Conservation (phyloP, 1,139 yeast species). For the Protomyces lactucae-debilis region DNA sequence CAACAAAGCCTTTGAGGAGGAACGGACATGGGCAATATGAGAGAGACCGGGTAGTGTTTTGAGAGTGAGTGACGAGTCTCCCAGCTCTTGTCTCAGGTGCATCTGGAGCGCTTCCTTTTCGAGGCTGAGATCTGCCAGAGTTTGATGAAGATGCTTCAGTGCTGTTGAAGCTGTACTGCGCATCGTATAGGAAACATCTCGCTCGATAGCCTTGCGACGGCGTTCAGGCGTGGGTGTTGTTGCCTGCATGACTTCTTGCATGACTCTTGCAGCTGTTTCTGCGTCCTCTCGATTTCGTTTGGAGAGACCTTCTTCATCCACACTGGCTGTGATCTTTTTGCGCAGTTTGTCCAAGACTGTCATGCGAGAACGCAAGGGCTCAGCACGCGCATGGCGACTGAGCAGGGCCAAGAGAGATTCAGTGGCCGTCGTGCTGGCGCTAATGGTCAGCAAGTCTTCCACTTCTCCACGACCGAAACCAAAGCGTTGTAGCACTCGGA, state of each 20-base stretch:
- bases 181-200: conserved; percentile 20
- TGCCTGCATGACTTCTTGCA: conserved; percentile 19
- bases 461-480: conserved; percentile 47
- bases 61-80: conserved; percentile 10
- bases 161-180: conserved; percentile 16
- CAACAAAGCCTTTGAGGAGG: neutral
- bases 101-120: conserved; percentile 31
- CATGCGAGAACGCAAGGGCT: conserved; percentile 28
- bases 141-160: conserved; percentile 35
- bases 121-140: conserved; percentile 32
- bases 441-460: conserved; percentile 46
- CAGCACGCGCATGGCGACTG: conserved; percentile 6
- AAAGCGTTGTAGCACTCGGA: conserved; percentile 53
- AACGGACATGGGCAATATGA: conserved; percentile 27
- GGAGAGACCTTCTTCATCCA: conserved; percentile 38
- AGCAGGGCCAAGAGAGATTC: conserved; percentile 34
- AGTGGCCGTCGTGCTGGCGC: conserved; percentile 42
- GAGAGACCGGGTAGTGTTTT: conserved; percentile 25
- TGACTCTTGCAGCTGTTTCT: conserved; percentile 31
- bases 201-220: conserved; percentile 17
- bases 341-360: conserved; percentile 34
- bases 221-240: conserved; percentile 4
- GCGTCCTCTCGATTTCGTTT: conserved; percentile 32
- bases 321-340: conserved; percentile 35
- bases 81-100: conserved; percentile 30